Evolutionary conservation across 2,329 filamentous ascomycete genomes (phyloP).

Genomic region (Diaporthe sp.): DNA sequence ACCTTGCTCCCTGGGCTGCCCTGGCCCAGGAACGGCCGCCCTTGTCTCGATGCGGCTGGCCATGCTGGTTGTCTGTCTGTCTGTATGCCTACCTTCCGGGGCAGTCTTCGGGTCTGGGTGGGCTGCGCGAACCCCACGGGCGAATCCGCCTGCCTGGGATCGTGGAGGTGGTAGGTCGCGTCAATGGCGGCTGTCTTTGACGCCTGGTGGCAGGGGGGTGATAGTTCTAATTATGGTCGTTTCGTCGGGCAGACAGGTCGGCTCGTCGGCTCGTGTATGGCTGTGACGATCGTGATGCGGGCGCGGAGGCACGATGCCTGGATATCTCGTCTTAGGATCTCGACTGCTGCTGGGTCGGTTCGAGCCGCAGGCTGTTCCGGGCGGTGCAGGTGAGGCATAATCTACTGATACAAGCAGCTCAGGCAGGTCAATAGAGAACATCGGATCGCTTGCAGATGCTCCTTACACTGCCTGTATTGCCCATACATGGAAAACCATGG

Average conservation of each 20-base stretch:
- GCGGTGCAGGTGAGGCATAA: slow-evolving; percentile 14
- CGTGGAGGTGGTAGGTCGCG: slow-evolving; percentile 14
- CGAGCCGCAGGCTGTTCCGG: background rate
- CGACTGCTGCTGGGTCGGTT: background rate
- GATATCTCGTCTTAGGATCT: background rate
- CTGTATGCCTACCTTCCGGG: background rate
- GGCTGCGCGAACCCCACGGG: background rate
- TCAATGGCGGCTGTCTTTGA: slow-evolving; percentile 24
- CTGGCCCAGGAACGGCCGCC: background rate
- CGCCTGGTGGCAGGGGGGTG: background rate
- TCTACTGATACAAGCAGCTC: background rate
- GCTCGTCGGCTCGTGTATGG: background rate
- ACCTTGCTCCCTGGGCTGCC: background rate
- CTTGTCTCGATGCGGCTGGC: background rate
- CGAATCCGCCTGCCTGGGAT: slow-evolving; percentile 21
- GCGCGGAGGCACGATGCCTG: background rate
- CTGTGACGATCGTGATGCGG: background rate
- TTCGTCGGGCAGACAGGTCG: background rate
- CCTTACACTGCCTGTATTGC: background rate
- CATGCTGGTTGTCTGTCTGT: background rate
- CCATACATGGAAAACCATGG: background rate
- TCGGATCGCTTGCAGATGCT: background rate
- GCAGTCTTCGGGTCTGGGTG: background rate
- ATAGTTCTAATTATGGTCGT: slow-evolving; percentile 16
- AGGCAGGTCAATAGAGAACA: background rate